Evolutionary conservation across 345 rosid species (phyloP).

Genomic region (Rhodamnia rubescens): DNA sequence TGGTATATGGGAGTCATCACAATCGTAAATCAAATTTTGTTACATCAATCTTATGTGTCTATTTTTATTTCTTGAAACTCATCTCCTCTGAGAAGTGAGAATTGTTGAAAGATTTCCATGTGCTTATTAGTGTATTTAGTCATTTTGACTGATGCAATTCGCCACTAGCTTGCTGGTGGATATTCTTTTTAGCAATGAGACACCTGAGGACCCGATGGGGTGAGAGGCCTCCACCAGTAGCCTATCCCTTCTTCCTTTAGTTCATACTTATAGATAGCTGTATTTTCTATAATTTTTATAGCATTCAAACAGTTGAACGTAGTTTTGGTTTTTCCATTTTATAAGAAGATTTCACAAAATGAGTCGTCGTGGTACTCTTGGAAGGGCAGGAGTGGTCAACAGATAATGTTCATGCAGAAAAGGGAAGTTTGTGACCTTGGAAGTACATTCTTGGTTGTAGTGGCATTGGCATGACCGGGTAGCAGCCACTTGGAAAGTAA

Average conservation of each 20-base stretch:
- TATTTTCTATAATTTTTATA: not conserved
- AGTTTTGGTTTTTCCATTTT: not conserved
- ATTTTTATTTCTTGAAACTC: not conserved
- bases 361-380: not conserved
- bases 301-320: not conserved
- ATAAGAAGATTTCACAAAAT: not conserved
- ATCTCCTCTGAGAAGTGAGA: not conserved
- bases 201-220: not conserved
- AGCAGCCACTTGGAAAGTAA: not conserved
- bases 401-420: not conserved
- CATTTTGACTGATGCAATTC: not conserved
- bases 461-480: not conserved
- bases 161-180: not conserved
- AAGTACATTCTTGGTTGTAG: not conserved
- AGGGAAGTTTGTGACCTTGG: not conserved
- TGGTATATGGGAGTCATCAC: not conserved
- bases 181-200: not conserved
- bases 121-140: not conserved
- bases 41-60: not conserved
- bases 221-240: not conserved
- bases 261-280: not conserved
- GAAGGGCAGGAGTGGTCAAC: not conserved
- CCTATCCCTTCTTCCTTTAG: not conserved
- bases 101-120: not conserved
- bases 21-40: not conserved